Evolutionary conservation across 2,329 filamentous ascomycete species (phyloP).

Genomic region (Epicoccum sorghinum): DNA sequence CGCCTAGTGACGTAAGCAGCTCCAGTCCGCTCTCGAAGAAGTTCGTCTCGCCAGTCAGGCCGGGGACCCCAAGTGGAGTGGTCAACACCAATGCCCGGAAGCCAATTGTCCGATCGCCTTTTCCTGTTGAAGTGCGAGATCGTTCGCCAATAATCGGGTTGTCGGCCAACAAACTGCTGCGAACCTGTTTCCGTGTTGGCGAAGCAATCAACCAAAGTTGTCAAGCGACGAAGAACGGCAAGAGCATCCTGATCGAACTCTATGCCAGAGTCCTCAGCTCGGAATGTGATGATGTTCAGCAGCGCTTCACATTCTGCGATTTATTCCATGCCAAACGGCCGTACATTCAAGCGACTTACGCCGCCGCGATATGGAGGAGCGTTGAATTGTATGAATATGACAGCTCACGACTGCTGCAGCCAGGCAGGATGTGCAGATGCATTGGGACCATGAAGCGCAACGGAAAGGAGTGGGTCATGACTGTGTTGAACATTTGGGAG

Average conservation of each 20-base stretch:
- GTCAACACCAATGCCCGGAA: constrained; percentile 24
- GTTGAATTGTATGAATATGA: constrained; percentile 55
- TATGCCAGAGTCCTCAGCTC: constrained; percentile 67
- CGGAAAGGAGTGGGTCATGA: constrained; percentile 51
- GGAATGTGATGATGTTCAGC: constrained; percentile 60
- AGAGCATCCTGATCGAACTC: constrained; percentile 63
- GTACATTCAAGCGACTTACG: constrained; percentile 56
- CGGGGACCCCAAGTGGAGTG: constrained; percentile 20
- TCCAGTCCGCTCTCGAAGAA: constrained; percentile 6
- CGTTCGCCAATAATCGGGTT: constrained; percentile 62
- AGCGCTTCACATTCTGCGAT: constrained; percentile 69
- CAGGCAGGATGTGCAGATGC: constrained; percentile 53
- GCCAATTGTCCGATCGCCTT: constrained; percentile 59
- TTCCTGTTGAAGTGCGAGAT: constrained; percentile 58
- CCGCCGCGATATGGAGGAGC: constrained; percentile 53
- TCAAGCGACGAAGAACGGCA: constrained; percentile 55
- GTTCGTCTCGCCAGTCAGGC: constrained; percentile 35
- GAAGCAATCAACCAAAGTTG: constrained; percentile 62
- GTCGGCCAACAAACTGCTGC: constrained; percentile 54
- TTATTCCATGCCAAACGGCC: constrained; percentile 65
- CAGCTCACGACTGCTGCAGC: constrained; percentile 52
- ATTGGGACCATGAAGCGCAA: constrained; percentile 57
- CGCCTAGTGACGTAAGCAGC: neutral
- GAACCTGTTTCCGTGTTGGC: constrained; percentile 68
- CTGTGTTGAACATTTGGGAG: constrained; percentile 59